Percentiles rank a stretch among this genome's conserved stretches.
phyloP scores from a whole-genome alignment of 768 basidiomycete genomes.

The Hebeloma cylindrosporum region DNA sequence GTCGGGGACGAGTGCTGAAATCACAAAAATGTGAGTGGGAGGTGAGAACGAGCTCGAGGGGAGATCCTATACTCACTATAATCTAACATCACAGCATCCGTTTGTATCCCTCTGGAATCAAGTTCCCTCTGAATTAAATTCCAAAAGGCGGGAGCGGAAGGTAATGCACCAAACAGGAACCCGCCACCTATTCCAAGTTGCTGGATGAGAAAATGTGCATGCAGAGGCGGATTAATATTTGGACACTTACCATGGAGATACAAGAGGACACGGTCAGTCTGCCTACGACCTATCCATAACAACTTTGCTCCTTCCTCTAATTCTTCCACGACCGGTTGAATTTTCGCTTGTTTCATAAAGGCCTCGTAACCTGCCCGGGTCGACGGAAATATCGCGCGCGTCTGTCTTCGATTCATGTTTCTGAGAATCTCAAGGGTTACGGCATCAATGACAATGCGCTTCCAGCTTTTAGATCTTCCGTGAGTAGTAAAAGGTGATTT shows the following conservation, averaged over 20 bases:
- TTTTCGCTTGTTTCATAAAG: slow-evolving; percentile 13
- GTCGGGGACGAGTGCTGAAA: slow-evolving; percentile 31
- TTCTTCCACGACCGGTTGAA: slow-evolving; percentile 20
- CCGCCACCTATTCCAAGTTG: slow-evolving; percentile 15
- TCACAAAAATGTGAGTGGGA: not conserved
- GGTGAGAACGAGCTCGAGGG: not conserved
- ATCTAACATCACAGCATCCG: slow-evolving; percentile 17
- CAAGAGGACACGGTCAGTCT: slow-evolving; percentile 24
- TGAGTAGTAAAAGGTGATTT: slow-evolving; percentile 11
- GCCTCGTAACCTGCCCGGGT: slow-evolving; percentile 17
- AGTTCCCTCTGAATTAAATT: slow-evolving; percentile 17
- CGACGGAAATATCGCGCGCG: slow-evolving; percentile 14
- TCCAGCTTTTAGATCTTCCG: slow-evolving; percentile 15
- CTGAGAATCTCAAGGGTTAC: slow-evolving; percentile 7
- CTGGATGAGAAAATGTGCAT: not conserved
- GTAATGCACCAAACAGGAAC: slow-evolving; percentile 9
- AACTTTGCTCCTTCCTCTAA: slow-evolving; percentile 23
- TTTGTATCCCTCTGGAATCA: slow-evolving; percentile 1
- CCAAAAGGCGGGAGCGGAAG: slow-evolving; percentile 15
- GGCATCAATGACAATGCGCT: slow-evolving; percentile 12
- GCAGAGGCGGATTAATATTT: too few species aligned
- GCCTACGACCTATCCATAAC: slow-evolving; percentile 27
- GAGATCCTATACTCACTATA: slow-evolving; percentile 14
- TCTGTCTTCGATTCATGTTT: slow-evolving; percentile 13
- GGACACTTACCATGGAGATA: slow-evolving; percentile 27